Percentiles rank a stretch among this genome's conserved stretches.
These are phyloP conservation scores for Daldinia vernicosa DNA, from an alignment of 495 filamentous ascomycete genomes.

Conservation along the genomic window DNA sequence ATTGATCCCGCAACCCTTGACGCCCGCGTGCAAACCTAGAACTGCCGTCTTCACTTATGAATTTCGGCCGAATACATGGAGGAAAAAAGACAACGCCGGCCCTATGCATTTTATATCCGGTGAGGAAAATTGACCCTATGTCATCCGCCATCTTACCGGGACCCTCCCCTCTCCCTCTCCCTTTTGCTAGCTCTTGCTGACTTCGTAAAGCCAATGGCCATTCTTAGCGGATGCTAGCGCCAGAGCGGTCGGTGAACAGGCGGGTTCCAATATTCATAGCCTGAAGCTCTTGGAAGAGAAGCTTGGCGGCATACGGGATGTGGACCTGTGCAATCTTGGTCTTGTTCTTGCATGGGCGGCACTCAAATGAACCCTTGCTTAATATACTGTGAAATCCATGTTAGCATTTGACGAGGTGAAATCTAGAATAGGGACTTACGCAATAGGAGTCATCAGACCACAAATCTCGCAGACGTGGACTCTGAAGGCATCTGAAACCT, in stretches of 20 bases:
- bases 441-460: conserved; percentile 97
- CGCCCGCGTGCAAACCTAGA: conserved; percentile 31
- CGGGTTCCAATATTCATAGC: conserved; percentile 98
- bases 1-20: conserved; percentile 12
- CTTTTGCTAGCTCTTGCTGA: neutral
- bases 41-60: neutral
- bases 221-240: conserved; percentile 69
- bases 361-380: conserved; percentile 93
- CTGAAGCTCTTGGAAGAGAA: conserved; percentile 97
- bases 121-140: neutral
- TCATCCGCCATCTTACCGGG: neutral
- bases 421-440: conserved; percentile 70
- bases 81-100: conserved; percentile 38
- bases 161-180: neutral
- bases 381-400: conserved; percentile 72
- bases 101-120: conserved; percentile 33
- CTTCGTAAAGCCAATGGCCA: neutral
- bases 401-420: conserved; percentile 35
- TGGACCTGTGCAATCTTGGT: conserved; percentile 96
- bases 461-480: conserved; percentile 99
- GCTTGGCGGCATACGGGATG: conserved; percentile 97
- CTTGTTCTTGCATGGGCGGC: conserved; percentile 97
- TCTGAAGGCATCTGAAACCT: conserved; percentile 96
- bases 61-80: neutral
- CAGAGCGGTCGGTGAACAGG: conserved; percentile 90